Percentiles rank a stretch among this genome's conserved stretches.
phyloP scores from a whole-genome alignment of 2,329 filamentous ascomycete genomes.

The Phialocephala sp. region DNA sequence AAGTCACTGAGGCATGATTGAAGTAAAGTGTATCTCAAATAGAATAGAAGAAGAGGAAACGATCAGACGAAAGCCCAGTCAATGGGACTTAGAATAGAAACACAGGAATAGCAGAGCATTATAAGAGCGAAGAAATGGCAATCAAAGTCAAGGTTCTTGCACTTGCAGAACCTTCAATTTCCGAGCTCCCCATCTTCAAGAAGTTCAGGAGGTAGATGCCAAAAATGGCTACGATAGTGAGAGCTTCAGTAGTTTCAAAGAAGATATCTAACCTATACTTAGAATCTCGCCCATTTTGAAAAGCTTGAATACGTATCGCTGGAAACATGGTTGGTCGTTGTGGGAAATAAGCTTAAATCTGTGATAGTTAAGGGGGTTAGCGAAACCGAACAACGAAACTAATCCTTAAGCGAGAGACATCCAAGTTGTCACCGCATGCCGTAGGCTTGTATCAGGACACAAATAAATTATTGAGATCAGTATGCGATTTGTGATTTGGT shows the following conservation, averaged over 20 bases:
- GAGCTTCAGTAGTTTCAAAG: too few species aligned
- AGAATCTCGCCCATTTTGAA: not conserved
- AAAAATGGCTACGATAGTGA: too few species aligned
- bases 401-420: not conserved
- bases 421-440: not conserved
- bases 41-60: not conserved
- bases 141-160: too few species aligned
- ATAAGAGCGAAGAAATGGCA: not conserved
- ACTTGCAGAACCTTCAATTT: not conserved
- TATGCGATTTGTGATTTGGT: not conserved
- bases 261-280: too few species aligned
- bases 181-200: too few species aligned
- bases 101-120: not conserved
- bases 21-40: not conserved
- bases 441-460: not conserved
- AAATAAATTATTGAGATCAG: not conserved
- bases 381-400: not conserved
- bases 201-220: too few species aligned
- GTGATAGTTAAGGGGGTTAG: not conserved
- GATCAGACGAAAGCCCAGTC: conserved; percentile 9
- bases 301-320: not conserved
- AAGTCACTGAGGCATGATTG: conserved; percentile 44
- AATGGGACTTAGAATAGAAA: conserved; percentile 1
- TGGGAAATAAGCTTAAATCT: not conserved
- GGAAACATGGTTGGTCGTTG: not conserved